Percentiles rank a stretch among this genome's conserved stretches.
These are phyloP conservation scores for Eutrema salsugineum DNA, from an alignment of 441 rosid species.

Conservation along the genomic window DNA sequence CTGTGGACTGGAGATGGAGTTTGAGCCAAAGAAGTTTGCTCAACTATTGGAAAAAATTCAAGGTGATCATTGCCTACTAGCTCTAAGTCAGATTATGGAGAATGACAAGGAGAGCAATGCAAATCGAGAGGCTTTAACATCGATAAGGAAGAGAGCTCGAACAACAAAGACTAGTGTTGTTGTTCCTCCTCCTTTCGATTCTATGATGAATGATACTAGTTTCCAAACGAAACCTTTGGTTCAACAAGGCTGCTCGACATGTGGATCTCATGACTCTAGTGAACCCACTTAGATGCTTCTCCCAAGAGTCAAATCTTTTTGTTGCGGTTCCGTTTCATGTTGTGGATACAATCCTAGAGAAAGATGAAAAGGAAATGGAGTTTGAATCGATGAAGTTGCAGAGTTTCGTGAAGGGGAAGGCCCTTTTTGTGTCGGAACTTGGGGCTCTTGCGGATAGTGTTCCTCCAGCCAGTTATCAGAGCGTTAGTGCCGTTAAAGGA, in stretches of 20 bases:
- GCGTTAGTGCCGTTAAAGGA: constrained; percentile 62
- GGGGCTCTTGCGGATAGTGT: constrained; percentile 77
- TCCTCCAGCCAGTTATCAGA: constrained; percentile 57
- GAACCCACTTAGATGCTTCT: constrained; percentile 81
- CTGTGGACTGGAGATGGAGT: constrained; percentile 40
- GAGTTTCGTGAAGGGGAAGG: constrained; percentile 69
- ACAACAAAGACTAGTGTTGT: constrained; percentile 71
- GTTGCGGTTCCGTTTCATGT: constrained; percentile 78
- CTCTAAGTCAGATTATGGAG: constrained; percentile 67
- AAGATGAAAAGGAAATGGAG: constrained; percentile 23
- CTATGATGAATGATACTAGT: constrained; percentile 69
- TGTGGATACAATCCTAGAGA: constrained; percentile 69
- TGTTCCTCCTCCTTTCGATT: constrained; percentile 56
- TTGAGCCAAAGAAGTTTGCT: constrained; percentile 47
- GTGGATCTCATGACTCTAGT: constrained; percentile 61
- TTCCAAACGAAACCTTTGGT: constrained; percentile 48
- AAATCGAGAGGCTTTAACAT: constrained; percentile 73
- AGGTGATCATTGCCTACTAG: constrained; percentile 58
- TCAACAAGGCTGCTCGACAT: constrained; percentile 70
- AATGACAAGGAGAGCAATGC: constrained; percentile 71
- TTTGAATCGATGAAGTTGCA: constrained; percentile 65
- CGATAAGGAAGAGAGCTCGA: constrained; percentile 66
- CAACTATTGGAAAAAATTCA: constrained; percentile 50
- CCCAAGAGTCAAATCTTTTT: constrained; percentile 68
- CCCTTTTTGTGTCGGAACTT: constrained; percentile 54